Evolutionary conservation across 2,329 filamentous ascomycete genomes (phyloP), one percentile per base, ranked within the genome.

Genomic region (Colletotrichum euphorbiae): DNA sequence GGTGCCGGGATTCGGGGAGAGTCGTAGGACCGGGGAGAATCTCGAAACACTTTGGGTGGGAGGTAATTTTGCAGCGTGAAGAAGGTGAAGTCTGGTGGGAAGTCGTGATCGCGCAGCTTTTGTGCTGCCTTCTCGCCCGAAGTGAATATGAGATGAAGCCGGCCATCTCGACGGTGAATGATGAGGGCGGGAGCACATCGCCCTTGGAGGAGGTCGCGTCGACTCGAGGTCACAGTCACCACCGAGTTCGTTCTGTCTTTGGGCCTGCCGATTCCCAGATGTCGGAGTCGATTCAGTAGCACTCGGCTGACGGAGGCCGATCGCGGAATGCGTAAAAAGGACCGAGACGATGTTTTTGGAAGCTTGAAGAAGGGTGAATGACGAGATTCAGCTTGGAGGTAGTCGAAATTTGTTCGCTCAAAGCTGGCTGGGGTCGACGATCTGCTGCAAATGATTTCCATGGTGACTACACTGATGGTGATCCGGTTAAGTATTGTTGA

Each of bases 201-300:
- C n/a, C 33, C 51, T 0, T 36, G 33, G 7, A 40, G 51, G 17
- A 54, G 51, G 7, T 54, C 51, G 6, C 33, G 31, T 28, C 51
- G 33, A 15, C 17, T 38, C 17, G 33, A 54, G 6, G 11, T 33
- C 17, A 36, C 33, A 8, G 51, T 54, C 6, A 38, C 31, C 33
- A 28, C 24, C 0, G 51, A 15, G 15, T 15, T 21, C 1, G 11
- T 21, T 6, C 17, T 21, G 3, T 0, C 0, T 7, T 7, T 13
- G 31, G 51, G 2, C 17, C 38, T 38, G 0, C 33, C 6, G 0
- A 36, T 13, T 0, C 51, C 31, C 0, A 54, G 17, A 40, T 6
- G 15, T 7, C 8, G 33, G 17, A 54, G n/a, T 1, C 33, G 33
- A 0, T 54, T 0, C 0, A 54, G 9, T 3, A 54, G 21, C 0